Evolutionary conservation across 2,329 filamentous ascomycete genomes (phyloP).

Genomic region (Monilinia vaccinii-corymbosi): DNA sequence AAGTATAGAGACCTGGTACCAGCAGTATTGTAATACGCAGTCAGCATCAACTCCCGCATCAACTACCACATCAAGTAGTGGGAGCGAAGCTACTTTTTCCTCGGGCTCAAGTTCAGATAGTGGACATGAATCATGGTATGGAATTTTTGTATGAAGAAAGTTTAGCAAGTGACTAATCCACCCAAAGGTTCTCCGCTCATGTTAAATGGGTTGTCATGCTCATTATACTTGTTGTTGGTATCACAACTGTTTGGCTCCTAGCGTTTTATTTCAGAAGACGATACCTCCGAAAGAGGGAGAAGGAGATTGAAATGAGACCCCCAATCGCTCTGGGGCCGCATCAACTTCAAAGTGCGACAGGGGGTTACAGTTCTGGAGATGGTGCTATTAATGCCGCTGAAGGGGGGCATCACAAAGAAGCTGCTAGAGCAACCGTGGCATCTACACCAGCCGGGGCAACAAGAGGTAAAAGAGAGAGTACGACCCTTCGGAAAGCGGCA

Average conservation of each 20-base stretch:
- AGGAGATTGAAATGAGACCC: conserved; percentile 31
- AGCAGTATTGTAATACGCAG: conserved; percentile 50
- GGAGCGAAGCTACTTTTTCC: conserved; percentile 8
- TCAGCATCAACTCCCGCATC: conserved; percentile 24
- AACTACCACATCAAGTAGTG: conserved; percentile 21
- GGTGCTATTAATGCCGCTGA: conserved; percentile 11
- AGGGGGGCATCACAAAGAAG: conserved; percentile 17
- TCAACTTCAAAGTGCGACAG: conserved; percentile 28
- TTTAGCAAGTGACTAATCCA: neutral
- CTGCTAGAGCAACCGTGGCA: neutral
- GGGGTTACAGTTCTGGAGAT: conserved; percentile 20
- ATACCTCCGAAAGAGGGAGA: conserved; percentile 62
- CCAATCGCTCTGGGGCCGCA: conserved; percentile 32
- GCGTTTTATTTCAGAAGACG: conserved; percentile 65
- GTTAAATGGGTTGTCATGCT: conserved; percentile 79
- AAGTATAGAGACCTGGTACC: conserved; percentile 63
- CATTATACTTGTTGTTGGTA: conserved; percentile 61
- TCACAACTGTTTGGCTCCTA: conserved; percentile 56
- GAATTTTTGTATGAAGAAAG: neutral
- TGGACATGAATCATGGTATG: conserved; percentile 13
- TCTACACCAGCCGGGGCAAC: conserved; percentile 13
- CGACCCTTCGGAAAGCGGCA: conserved; percentile 15
- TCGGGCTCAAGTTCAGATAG: conserved; percentile 12
- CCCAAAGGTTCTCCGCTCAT: conserved; percentile 54
- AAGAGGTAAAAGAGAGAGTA: conserved; percentile 16